Conservation (phyloP, 2,329 filamentous ascomycete genomes). For the Xylariales sp. region DNA sequence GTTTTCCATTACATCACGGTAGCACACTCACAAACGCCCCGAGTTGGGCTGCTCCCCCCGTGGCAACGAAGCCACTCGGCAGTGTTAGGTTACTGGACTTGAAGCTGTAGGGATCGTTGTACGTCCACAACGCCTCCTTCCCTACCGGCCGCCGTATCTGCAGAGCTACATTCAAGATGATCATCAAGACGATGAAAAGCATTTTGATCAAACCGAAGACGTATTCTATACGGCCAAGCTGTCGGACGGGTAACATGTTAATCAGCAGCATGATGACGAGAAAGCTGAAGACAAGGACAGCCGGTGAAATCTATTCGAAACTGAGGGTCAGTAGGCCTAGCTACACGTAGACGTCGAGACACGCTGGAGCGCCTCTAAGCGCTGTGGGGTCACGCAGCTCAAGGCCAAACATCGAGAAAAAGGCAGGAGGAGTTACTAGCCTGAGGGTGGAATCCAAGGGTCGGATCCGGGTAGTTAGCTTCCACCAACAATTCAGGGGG, state of each 20-base stretch:
- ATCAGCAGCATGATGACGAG: slow-evolving; percentile 21
- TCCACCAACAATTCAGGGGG: slow-evolving; percentile 26
- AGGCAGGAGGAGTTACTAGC: background rate
- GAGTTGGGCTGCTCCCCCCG: slow-evolving; percentile 48
- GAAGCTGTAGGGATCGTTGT: slow-evolving; percentile 51
- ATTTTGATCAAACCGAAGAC: slow-evolving; percentile 22
- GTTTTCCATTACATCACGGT: background rate
- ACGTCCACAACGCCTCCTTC: slow-evolving; percentile 49
- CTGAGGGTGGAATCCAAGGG: slow-evolving; percentile 37
- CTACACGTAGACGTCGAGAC: no score
- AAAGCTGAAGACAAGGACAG: slow-evolving; percentile 22
- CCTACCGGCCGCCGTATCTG: slow-evolving; percentile 47
- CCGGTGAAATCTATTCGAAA: slow-evolving; percentile 8
- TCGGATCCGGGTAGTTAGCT: slow-evolving; percentile 49
- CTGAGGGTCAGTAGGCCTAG: background rate
- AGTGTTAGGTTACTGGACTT: slow-evolving; percentile 46
- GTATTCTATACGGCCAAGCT: slow-evolving; percentile 25
- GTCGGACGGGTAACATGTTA: slow-evolving; percentile 20
- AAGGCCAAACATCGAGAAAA: background rate
- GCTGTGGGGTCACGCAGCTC: background rate
- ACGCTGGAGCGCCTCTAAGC: background rate
- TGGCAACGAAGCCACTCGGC: slow-evolving; percentile 42
- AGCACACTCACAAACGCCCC: slow-evolving; percentile 45
- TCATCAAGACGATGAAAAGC: slow-evolving; percentile 20
- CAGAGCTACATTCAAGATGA: slow-evolving; percentile 52